These are phyloP conservation scores for Lolium multiflorum DNA, from an alignment of 176 grass and related monocot genomes.

Conservation along the genomic window DNA sequence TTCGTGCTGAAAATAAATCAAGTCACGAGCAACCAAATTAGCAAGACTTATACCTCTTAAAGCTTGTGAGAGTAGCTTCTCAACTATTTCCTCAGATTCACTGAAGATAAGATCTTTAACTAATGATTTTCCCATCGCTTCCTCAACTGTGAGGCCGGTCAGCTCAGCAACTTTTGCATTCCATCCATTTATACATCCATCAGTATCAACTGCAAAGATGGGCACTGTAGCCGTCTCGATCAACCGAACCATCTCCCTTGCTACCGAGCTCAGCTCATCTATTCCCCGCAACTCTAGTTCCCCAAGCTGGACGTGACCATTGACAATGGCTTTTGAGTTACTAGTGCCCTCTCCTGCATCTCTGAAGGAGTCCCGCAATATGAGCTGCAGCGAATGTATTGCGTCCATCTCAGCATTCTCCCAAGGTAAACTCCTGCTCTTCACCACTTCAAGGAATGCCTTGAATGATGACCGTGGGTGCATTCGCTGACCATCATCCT, in stretches of 20 bases:
- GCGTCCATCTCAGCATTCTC: slow-evolving; percentile 98
- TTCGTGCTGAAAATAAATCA: slow-evolving; percentile 17
- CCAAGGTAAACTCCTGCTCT: slow-evolving; percentile 91
- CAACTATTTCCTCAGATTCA: slow-evolving; percentile 71
- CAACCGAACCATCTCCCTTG: slow-evolving; percentile 94
- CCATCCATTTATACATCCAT: slow-evolving; percentile 98
- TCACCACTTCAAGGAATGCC: slow-evolving; percentile 96
- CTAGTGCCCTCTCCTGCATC: slow-evolving; percentile 63
- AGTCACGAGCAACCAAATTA: slow-evolving; percentile 39
- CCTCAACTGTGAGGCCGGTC: slow-evolving; percentile 86
- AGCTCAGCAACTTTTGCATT: slow-evolving; percentile 92
- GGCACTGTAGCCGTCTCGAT: slow-evolving; percentile 95
- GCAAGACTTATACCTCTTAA: slow-evolving; percentile 68
- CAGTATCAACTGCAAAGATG: slow-evolving; percentile 90
- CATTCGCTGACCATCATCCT: slow-evolving; percentile 96
- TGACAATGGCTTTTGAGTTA: slow-evolving; percentile 74
- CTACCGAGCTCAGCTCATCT: slow-evolving; percentile 90
- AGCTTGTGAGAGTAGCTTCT: slow-evolving; percentile 74
- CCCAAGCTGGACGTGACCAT: slow-evolving; percentile 61
- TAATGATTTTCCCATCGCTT: slow-evolving; percentile 97
- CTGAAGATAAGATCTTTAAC: slow-evolving; percentile 88
- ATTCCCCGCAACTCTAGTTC: slow-evolving; percentile 85
- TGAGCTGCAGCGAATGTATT: slow-evolving; percentile 97
- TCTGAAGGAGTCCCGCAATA: slow-evolving; percentile 81
- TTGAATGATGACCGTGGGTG: slow-evolving; percentile 97